A percentile compares a stretch with the other conserved stretches of the same genome.
Conservation (phyloP, 441 rosid species). For the Erodium texanum region DNA sequence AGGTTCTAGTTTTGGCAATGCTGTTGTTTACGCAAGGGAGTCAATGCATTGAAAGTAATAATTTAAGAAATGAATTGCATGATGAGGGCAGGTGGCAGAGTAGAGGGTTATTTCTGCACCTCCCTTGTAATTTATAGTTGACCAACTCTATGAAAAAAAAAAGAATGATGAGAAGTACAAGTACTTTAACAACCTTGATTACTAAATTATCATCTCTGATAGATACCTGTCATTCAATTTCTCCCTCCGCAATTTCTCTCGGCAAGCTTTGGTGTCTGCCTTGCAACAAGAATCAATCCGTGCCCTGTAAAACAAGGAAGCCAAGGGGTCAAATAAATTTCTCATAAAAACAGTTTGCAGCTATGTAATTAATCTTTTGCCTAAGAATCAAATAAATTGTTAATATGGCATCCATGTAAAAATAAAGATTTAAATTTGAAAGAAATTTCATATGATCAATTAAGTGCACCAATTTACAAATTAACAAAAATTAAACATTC, state of each 20-base stretch:
- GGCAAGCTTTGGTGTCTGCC: conserved; percentile 65
- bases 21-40: too few relatives aligned
- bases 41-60: not conserved
- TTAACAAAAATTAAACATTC: not conserved
- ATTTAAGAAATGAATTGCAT: not conserved
- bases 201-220: not conserved
- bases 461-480: not conserved
- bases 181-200: not conserved
- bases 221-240: conserved; percentile 63
- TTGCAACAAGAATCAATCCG: conserved; percentile 46
- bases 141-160: not conserved
- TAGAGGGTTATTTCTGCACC: not conserved
- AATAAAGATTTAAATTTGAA: not conserved
- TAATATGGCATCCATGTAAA: not conserved
- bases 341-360: not conserved
- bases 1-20: not conserved
- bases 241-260: conserved; percentile 80
- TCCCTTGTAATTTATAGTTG: not conserved
- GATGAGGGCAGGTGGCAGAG: not conserved
- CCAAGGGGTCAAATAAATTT: not conserved
- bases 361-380: not conserved
- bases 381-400: not conserved
- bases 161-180: not conserved
- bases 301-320: conserved; percentile 31
- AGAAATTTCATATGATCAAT: not conserved